A percentile compares a stretch with the other conserved stretches of the same genome.
Conservation (phyloP, 192 early-diverging fungal genomes). For the Umbelopsis isabellina region DNA sequence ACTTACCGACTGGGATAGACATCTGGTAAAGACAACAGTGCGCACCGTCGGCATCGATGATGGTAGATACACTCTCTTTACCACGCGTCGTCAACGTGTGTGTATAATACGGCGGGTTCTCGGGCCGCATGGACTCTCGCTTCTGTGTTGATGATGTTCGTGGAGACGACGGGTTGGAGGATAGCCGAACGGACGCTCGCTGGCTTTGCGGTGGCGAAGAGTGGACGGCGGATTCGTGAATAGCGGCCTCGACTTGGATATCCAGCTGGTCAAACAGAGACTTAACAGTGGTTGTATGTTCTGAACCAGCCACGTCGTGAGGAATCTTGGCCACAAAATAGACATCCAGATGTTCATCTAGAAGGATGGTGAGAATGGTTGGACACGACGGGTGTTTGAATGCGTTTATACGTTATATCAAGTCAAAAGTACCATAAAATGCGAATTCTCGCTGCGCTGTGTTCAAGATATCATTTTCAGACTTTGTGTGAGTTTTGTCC, state of each 20-base stretch:
- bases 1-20: conserved; percentile 60
- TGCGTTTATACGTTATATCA: not conserved
- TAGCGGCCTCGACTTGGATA: conserved; percentile 57
- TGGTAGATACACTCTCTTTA: conserved; percentile 43
- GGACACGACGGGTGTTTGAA: not conserved
- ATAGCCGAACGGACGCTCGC: conserved; percentile 9
- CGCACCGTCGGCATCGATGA: conserved; percentile 43
- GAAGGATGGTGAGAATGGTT: too few species aligned
- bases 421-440: conserved; percentile 36
- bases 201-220: conserved; percentile 6
- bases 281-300: conserved; percentile 33
- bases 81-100: conserved; percentile 49
- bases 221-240: conserved; percentile 40
- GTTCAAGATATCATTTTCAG: not conserved
- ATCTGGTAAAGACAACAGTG: conserved; percentile 56
- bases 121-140: conserved; percentile 23
- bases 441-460: conserved; percentile 31
- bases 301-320: conserved; percentile 25
- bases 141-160: conserved; percentile 14
- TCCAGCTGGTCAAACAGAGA: conserved; percentile 55
- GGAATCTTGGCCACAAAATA: conserved; percentile 30
- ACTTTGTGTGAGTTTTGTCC: not conserved
- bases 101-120: conserved; percentile 43
- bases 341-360: conserved; percentile 40
- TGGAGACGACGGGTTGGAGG: not conserved